Evolutionary conservation across 345 rosid species (phyloP), one percentile per base, ranked within the genome.

Genomic region (Eucalyptus pumila): DNA sequence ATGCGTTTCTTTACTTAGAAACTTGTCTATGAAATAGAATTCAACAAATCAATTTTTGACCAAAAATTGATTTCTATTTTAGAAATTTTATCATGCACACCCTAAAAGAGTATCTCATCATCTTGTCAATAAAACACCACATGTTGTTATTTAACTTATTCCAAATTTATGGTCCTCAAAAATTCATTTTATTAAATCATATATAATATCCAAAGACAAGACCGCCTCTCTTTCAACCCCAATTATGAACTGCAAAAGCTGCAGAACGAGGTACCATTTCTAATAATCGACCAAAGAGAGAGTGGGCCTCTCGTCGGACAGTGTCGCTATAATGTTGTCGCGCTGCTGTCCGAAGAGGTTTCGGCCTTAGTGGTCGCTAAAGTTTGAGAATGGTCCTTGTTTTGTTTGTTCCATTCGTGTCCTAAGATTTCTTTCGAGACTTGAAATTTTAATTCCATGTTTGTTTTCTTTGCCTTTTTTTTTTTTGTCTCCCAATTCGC

Each of bases 1-100:
- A 19, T 0, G 0, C 0, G 0, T 52, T 52, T 52, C 0, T 52
- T 21, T 52, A 51, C 24, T 52, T 52, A 52, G 2, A 19, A 52
- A 52, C 0, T 52, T 5, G 0, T 52, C 11, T 0, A 52, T 52
- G 0, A 52, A 52, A 2, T 52, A 52, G 23, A 52, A 52, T 3
- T 52, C 3, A 1, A 51, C 3, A 6, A 51, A 51, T 51, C 2
- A 17, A 51, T 16, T 51, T 51, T 51, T 16, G 8, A 0, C 0
- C 2, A 16, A 51, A 51, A 51, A 3, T 51, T 51, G 0, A 51
- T 51, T 16, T 17, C 0, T 51, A 51, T 2, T 51, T 51, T 0
- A 7, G 0, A 51, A 17, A 17, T 8, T 51, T 51, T 51, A 2
- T 51, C 8, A 51, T 51, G 1, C 4, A 17, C 0, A 1, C 2